phyloP scores from a whole-genome alignment of 2,329 filamentous ascomycete species.

The Chaetomium sp. region DNA sequence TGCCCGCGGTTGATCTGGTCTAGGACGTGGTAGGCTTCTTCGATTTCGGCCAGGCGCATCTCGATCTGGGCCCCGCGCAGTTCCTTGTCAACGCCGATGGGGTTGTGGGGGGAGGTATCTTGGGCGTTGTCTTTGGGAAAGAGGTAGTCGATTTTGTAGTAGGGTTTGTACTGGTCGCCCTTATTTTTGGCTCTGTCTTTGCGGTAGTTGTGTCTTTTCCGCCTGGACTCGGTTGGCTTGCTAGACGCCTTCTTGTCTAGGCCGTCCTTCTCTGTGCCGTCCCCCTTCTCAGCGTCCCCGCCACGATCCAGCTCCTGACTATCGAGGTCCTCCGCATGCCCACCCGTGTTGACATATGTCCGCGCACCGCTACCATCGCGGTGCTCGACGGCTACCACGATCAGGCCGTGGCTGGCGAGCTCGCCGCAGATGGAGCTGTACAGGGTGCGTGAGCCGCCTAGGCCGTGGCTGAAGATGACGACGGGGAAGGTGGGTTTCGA shows the following conservation, averaged over 20 bases:
- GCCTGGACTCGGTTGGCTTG: neutral
- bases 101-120: slow-evolving; percentile 48
- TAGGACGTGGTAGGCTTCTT: slow-evolving; percentile 55
- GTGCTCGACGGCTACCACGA: slow-evolving; percentile 60
- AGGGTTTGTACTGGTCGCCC: slow-evolving; percentile 30
- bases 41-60: slow-evolving; percentile 56
- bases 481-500: slow-evolving; percentile 44
- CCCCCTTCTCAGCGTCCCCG: no score
- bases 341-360: slow-evolving; percentile 50
- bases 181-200: neutral
- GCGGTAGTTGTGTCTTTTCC: no score
- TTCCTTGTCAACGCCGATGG: slow-evolving; percentile 52
- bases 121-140: slow-evolving; percentile 50
- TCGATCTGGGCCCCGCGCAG: slow-evolving; percentile 56
- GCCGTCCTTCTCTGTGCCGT: slow-evolving; percentile 25
- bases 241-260: slow-evolving; percentile 4
- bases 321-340: slow-evolving; percentile 13
- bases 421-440: slow-evolving; percentile 60
- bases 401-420: slow-evolving; percentile 59
- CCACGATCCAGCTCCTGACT: slow-evolving; percentile 22
- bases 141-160: slow-evolving; percentile 55
- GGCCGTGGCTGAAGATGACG: slow-evolving; percentile 60
- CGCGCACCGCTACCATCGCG: slow-evolving; percentile 57
- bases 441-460: slow-evolving; percentile 56
- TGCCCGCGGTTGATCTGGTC: slow-evolving; percentile 47